Percentiles rank a stretch among this genome's conserved stretches.
phyloP scores from a whole-genome alignment of 495 filamentous ascomycete genomes.

The Podospora appendiculata region DNA sequence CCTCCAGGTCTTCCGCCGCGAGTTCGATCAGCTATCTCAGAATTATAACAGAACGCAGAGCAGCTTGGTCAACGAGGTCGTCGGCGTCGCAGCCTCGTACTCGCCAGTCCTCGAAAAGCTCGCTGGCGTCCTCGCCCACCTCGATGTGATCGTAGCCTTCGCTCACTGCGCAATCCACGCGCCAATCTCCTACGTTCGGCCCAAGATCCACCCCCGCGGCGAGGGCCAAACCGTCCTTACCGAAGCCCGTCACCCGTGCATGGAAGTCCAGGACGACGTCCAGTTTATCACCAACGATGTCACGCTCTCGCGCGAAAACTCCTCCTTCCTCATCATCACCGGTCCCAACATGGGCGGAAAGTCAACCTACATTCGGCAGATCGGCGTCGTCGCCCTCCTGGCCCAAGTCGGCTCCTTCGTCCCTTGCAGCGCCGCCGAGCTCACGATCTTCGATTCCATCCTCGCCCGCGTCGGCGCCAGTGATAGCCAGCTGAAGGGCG shows the following conservation, averaged over 20 bases:
- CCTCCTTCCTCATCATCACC: conserved; percentile 93
- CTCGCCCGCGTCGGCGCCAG: conserved; percentile 92
- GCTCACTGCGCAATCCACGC: conserved; percentile 93
- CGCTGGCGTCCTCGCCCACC: conserved; percentile 80
- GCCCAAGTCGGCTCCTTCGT: conserved; percentile 97
- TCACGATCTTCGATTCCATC: conserved; percentile 97
- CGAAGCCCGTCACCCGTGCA: conserved; percentile 93
- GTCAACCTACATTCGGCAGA: conserved; percentile 96
- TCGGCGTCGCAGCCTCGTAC: conserved; percentile 88
- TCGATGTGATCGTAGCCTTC: conserved; percentile 95
- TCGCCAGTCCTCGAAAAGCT: conserved; percentile 87
- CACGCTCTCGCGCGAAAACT: conserved; percentile 66
- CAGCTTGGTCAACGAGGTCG: conserved; percentile 86
- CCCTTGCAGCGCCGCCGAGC: conserved; percentile 78
- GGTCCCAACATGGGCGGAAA: conserved; percentile 99
- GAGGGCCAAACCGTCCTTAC: conserved; percentile 84
- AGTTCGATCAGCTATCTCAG: conserved; percentile 88
- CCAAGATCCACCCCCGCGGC: conserved; percentile 85
- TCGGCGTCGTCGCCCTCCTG: conserved; percentile 96
- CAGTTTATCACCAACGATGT: conserved; percentile 99
- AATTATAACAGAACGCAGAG: conserved; percentile 95
- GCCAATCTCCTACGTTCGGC: conserved; percentile 82
- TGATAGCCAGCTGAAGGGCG: conserved; percentile 94
- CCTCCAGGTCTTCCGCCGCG: conserved; percentile 76
- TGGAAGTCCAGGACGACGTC: conserved; percentile 99